Percentiles rank a stretch among this genome's conserved stretches.
phyloP scores from a whole-genome alignment of 768 basidiomycete genomes.

The Vararia minispora region DNA sequence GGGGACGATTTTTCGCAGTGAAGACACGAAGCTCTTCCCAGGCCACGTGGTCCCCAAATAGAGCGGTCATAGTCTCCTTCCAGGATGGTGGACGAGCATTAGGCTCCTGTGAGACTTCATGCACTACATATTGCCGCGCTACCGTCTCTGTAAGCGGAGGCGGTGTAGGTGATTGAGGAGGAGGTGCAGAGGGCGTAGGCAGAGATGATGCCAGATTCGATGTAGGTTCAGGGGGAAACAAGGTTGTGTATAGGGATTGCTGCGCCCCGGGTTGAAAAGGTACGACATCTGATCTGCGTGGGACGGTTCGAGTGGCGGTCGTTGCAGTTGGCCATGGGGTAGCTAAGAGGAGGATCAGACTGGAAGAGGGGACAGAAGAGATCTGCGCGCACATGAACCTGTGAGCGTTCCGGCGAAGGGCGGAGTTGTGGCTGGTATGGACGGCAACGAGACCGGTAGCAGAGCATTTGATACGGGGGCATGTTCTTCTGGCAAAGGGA shows the following conservation, averaged over 20 bases:
- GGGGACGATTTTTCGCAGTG: conserved; percentile 50
- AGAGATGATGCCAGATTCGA: background rate
- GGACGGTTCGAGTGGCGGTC: too few species aligned
- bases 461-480: background rate
- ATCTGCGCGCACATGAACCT: background rate
- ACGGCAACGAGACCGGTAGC: background rate
- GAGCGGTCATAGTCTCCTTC: conserved; percentile 65
- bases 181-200: background rate
- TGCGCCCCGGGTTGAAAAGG: too few species aligned
- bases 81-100: conserved; percentile 43
- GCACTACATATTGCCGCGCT: conserved; percentile 60
- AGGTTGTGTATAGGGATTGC: too few species aligned
- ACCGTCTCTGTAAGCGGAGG: conserved; percentile 32
- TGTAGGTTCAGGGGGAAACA: background rate
- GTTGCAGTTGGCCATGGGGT: too few species aligned
- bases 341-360: too few species aligned
- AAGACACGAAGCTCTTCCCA: conserved; percentile 70
- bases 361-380: too few species aligned
- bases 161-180: background rate
- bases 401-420: background rate
- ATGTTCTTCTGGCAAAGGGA: conserved; percentile 14
- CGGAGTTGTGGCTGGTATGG: conserved; percentile 1
- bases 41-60: conserved; percentile 78
- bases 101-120: conserved; percentile 42
- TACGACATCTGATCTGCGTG: too few species aligned